A percentile compares a stretch with the other conserved stretches of the same genome.
Evolutionary conservation across 2,329 filamentous ascomycete genomes (phyloP).

Genomic region (Aspergillus ruber): DNA sequence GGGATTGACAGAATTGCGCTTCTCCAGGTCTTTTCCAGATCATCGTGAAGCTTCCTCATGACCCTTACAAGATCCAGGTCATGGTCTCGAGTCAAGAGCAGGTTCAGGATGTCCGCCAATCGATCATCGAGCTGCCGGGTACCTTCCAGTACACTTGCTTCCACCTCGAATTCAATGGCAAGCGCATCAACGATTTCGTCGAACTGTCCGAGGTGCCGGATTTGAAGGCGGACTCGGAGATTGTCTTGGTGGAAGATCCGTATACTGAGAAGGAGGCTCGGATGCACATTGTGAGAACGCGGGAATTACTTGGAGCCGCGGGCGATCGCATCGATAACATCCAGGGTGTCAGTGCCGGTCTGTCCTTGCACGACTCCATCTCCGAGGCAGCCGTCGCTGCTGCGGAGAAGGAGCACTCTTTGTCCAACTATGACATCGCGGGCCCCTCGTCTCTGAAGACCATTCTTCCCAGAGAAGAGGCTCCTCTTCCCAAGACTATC

Average conservation of each 20-base stretch:
- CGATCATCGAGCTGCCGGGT: slow-evolving; percentile 84
- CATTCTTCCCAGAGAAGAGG: slow-evolving; percentile 62
- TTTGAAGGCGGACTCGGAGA: slow-evolving; percentile 68
- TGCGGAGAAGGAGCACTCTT: slow-evolving; percentile 45
- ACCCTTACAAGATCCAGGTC: slow-evolving; percentile 71
- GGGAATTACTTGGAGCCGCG: slow-evolving; percentile 87
- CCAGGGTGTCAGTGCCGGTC: slow-evolving; percentile 76
- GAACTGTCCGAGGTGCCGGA: slow-evolving; percentile 83
- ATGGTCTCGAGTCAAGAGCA: slow-evolving; percentile 93
- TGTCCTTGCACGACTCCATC: slow-evolving; percentile 80
- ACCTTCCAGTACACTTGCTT: slow-evolving; percentile 99
- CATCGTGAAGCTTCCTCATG: slow-evolving; percentile 74
- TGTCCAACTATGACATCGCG: slow-evolving; percentile 72
- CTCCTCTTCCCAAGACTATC: slow-evolving; percentile 76
- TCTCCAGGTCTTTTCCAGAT: slow-evolving; percentile 58
- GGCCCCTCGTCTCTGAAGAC: slow-evolving; percentile 61
- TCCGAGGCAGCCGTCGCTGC: slow-evolving; percentile 39
- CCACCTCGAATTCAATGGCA: slow-evolving; percentile 84
- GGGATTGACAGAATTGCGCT: not conserved
- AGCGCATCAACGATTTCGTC: slow-evolving; percentile 90
- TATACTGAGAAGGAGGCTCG: slow-evolving; percentile 98
- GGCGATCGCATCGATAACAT: slow-evolving; percentile 81
- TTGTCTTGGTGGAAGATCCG: slow-evolving; percentile 81
- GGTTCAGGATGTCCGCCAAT: slow-evolving; percentile 93
- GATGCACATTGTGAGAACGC: slow-evolving; percentile 83